Evolutionary conservation across 768 basidiomycete species (phyloP), one percentile per base, ranked within the genome.

Genomic region (Suillus sp.): DNA sequence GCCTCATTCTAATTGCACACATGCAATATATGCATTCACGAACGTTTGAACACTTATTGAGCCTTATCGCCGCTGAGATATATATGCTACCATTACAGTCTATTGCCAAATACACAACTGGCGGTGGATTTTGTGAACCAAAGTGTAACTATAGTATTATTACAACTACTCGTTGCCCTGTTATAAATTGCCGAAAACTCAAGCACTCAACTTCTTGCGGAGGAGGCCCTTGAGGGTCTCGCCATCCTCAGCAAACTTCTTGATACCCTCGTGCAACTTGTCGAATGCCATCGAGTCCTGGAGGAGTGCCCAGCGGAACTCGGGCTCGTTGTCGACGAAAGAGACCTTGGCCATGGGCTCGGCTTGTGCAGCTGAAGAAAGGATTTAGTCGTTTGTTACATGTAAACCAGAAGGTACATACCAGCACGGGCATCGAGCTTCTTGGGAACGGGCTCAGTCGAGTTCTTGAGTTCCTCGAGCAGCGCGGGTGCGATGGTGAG

Each of bases 251-350:
- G 95, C 96, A 74, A 99, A 99, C 79, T 96, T 97, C 82, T 88
- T 89, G 83, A 99, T 97, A 71, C 97, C 97, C 81, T 98, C 94
- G 77, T 97, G 94, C 61, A 98, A 84, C 83, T 99, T 98, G 78
- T 98, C 96, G 74, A 95, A 96, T n/a, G 96, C 95, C 96, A 98
- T 97, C 74, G 84, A 80, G 78, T 98, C 96, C 72, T 95, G 85
- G 72, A 97, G 87, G 63, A 99, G 89, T 13, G 85, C 69, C 95
- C 95, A 97, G 64, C 93, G 90, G 93, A 99, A 99, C 73, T 95
- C 92, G 65, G 95, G 82, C 82, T 99, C 94, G 80, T 97, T 87
- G 82, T 98, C 87, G 75, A 99, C 72, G 84, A 72, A 98, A 25
- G 87, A 79, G 66, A 95, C 91, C 79, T 96, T 99, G 43, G 86